These are phyloP conservation scores for Chlorella sp. DNA, from an alignment of 139 green algal genomes.

Conservation along the genomic window DNA sequence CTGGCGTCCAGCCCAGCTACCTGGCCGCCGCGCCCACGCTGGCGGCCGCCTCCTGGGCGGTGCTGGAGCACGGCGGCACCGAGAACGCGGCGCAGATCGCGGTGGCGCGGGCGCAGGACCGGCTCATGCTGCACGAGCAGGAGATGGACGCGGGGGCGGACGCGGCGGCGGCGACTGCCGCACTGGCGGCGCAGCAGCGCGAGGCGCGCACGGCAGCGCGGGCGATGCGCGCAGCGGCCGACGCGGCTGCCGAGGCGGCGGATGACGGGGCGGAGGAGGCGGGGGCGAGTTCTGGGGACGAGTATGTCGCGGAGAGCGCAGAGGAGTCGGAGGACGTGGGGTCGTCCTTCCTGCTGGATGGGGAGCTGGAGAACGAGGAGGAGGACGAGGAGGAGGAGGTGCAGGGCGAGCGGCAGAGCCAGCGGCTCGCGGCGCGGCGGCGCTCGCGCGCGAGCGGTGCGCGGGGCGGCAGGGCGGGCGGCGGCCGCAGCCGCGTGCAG, in stretches of 20 bases:
- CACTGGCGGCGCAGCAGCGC: neutral
- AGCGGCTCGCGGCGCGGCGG: neutral
- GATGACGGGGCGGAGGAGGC: constrained; percentile 5
- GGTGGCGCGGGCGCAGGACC: constrained; percentile 30
- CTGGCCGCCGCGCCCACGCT: constrained; percentile 50
- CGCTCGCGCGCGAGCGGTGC: neutral
- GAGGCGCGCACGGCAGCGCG: neutral
- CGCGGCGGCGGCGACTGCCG: neutral
- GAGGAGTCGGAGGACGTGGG: constrained; percentile 18
- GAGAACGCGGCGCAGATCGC: constrained; percentile 26
- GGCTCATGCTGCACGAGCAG: constrained; percentile 31
- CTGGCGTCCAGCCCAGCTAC: constrained; percentile 38
- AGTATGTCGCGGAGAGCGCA: neutral
- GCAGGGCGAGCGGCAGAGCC: neutral
- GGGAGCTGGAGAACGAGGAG: constrained; percentile 7
- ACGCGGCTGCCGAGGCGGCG: neutral
- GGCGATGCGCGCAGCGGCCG: neutral
- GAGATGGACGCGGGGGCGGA: constrained; percentile 10
- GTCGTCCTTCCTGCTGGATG: neutral
- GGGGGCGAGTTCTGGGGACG: constrained; percentile 5
- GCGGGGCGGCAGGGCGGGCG: neutral
- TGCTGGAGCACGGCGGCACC: constrained; percentile 8
- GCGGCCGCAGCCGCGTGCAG: neutral
- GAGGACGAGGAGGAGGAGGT: constrained; percentile 18
- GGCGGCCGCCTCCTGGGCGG: constrained; percentile 55